These are phyloP conservation scores for Nissolia schottii DNA, from an alignment of 306 rosid species.

Conservation along the genomic window DNA sequence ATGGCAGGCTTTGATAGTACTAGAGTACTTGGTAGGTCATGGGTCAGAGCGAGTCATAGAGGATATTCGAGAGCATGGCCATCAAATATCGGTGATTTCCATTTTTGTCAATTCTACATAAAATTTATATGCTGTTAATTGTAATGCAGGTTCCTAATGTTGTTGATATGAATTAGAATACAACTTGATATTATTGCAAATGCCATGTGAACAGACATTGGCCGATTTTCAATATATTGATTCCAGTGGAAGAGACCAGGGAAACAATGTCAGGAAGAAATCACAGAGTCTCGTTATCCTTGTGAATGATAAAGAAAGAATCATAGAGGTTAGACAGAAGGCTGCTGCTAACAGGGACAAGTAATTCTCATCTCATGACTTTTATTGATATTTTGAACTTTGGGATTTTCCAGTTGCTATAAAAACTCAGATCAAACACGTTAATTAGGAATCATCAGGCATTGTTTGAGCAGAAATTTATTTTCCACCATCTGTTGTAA, in stretches of 20 bases:
- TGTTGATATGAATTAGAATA: neutral
- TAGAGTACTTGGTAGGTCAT: constrained; percentile 78
- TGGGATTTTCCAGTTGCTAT: neutral
- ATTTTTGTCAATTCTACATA: neutral
- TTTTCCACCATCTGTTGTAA: neutral
- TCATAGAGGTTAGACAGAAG: constrained; percentile 79
- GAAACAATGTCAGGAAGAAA: constrained; percentile 84
- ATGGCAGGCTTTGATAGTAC: constrained; percentile 68
- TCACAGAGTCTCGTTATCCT: constrained; percentile 75
- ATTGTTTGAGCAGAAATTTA: neutral
- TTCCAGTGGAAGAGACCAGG: constrained; percentile 92
- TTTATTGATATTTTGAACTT: neutral
- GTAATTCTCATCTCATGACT: constrained; percentile 40
- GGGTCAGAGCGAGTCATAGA: constrained; percentile 93
- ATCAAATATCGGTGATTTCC: constrained; percentile 76
- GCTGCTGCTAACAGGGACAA: constrained; percentile 86
- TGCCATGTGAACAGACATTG: constrained; percentile 55
- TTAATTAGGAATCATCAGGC: neutral
- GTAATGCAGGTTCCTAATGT: neutral
- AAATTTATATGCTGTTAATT: neutral
- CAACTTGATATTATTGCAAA: constrained; percentile 15
- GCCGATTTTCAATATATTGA: constrained; percentile 79
- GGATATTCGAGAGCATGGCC: constrained; percentile 72
- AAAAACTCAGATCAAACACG: neutral
- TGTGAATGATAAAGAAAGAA: constrained; percentile 85